Evolutionary conservation across 306 rosid species (phyloP).

Genomic region (Cucurbita pepo): DNA sequence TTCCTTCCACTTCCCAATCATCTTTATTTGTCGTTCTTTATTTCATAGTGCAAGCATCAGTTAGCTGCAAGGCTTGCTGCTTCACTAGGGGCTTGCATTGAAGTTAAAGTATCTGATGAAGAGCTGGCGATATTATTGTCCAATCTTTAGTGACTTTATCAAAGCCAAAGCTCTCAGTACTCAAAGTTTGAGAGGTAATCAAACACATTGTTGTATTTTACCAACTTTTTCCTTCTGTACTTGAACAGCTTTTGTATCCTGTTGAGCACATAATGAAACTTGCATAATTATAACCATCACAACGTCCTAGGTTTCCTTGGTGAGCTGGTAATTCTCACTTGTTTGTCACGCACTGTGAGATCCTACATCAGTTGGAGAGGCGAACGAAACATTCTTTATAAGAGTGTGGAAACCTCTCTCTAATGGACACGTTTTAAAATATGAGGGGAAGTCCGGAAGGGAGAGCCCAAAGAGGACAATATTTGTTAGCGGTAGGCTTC

Average conservation of each 20-base stretch:
- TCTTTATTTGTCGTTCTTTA: not conserved
- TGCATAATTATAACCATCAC: not conserved
- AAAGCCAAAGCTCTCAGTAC: not conserved
- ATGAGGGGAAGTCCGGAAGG: too few relatives aligned
- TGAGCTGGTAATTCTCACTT: not conserved
- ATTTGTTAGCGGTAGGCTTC: too few relatives aligned
- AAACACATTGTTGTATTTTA: not conserved
- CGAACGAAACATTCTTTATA: too few relatives aligned
- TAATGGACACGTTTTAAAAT: too few relatives aligned
- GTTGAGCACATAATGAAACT: not conserved
- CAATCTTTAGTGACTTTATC: constrained; percentile 22
- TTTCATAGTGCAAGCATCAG: constrained; percentile 71
- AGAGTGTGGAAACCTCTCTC: too few relatives aligned
- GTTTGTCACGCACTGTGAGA: not conserved
- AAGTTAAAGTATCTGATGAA: constrained; percentile 63
- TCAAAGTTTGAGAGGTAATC: not conserved
- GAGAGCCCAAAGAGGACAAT: too few relatives aligned
- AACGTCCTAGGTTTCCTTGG: not conserved
- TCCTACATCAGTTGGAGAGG: too few relatives aligned
- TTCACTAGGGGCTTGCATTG: constrained; percentile 47
- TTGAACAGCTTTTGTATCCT: not conserved
- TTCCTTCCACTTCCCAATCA: not conserved
- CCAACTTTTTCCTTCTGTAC: not conserved
- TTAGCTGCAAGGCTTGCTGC: constrained; percentile 76
- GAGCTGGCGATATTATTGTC: constrained; percentile 55